Percentiles rank a stretch among this genome's conserved stretches.
Conservation (phyloP, 768 basidiomycete genomes). For the Tephrocybe sp. region DNA sequence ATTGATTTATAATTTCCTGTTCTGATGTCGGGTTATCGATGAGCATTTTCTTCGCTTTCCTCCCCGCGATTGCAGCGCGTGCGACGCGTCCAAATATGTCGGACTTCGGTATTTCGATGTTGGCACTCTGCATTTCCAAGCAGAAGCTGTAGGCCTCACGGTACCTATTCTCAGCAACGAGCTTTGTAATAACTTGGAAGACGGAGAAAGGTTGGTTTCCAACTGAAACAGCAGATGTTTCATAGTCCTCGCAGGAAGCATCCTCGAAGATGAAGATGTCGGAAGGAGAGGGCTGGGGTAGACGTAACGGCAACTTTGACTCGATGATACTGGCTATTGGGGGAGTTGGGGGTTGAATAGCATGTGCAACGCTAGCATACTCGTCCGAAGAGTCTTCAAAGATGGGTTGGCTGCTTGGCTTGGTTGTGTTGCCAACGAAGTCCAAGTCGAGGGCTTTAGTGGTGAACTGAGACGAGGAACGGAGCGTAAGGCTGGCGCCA, state of each 20-base stretch:
- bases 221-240: not conserved
- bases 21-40: slow-evolving; percentile 8
- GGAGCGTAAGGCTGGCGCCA: slow-evolving; percentile 7
- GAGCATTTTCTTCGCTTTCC: no score
- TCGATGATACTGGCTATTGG: slow-evolving; percentile 28
- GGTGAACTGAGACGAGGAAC: slow-evolving; percentile 6
- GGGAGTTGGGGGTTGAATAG: slow-evolving; percentile 12
- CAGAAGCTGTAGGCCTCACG: slow-evolving; percentile 32
- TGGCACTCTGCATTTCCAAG: slow-evolving; percentile 30
- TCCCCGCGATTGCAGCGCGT: slow-evolving; percentile 17
- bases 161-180: slow-evolving; percentile 23
- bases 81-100: slow-evolving; percentile 29
- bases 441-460: not conserved
- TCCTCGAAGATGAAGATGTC: slow-evolving; percentile 36
- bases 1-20: slow-evolving; percentile 12
- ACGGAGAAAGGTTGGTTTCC: slow-evolving; percentile 10
- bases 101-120: slow-evolving; percentile 27
- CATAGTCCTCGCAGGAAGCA: slow-evolving; percentile 23
- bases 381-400: slow-evolving; percentile 34
- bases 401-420: slow-evolving; percentile 10
- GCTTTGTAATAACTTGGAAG: slow-evolving; percentile 17
- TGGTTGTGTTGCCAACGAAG: slow-evolving; percentile 1
- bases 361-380: slow-evolving; percentile 20
- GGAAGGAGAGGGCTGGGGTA: slow-evolving; percentile 24
- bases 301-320: slow-evolving; percentile 25